phyloP scores from a whole-genome alignment of 140 eudicot genomes.

The Anethum foeniculum region DNA sequence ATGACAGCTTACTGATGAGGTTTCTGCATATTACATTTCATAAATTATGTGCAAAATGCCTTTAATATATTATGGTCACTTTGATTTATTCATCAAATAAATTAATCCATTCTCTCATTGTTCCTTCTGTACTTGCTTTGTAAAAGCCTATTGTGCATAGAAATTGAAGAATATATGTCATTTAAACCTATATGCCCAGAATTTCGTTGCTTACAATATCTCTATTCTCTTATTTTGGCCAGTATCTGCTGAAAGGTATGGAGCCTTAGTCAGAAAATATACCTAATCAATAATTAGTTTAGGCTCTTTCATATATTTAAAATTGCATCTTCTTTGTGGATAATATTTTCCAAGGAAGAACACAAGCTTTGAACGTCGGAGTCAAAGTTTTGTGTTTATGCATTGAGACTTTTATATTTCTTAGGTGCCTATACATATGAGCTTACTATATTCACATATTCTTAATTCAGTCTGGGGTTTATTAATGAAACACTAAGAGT shows the following conservation, averaged over 20 bases:
- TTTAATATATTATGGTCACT: not conserved
- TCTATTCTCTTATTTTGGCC: not conserved
- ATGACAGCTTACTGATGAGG: slow-evolving; percentile 56
- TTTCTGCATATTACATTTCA: slow-evolving; percentile 12
- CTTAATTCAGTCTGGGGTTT: not conserved
- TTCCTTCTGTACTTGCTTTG: not conserved
- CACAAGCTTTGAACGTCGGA: not conserved
- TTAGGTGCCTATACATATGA: not conserved
- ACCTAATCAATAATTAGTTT: not conserved
- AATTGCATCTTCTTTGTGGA: not conserved
- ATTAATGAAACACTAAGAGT: not conserved
- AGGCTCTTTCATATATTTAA: not conserved
- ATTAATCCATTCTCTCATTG: not conserved
- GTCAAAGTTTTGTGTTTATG: not conserved
- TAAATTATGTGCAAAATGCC: not conserved
- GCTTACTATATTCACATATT: not conserved
- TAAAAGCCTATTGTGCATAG: not conserved
- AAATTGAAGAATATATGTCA: not conserved
- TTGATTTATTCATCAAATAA: not conserved
- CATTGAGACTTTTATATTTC: not conserved
- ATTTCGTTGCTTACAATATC: not conserved
- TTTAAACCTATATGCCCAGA: not conserved
- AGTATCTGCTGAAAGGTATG: not conserved
- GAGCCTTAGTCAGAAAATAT: not conserved
- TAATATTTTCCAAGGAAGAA: not conserved